Evolutionary conservation across 1,139 yeast species (phyloP), one percentile per base, ranked within the genome.

Genomic region (Saccharomyces pastorianus): DNA sequence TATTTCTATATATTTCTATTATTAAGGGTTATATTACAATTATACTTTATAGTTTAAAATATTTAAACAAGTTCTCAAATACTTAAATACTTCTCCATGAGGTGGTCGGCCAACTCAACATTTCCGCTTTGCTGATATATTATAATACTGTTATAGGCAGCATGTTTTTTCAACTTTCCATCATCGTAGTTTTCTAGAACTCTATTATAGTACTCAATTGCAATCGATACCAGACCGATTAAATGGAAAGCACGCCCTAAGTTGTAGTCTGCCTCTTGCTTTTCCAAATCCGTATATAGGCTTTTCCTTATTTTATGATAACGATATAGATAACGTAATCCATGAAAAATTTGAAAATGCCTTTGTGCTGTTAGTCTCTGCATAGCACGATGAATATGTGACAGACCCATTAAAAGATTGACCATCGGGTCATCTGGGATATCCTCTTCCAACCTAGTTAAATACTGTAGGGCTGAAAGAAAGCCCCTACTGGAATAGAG

Each of bases 311-410:
- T 69, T 26, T 81, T 81, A 51, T 78, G 76, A 62, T 93, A 93
- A 62, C 88, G 95, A 64, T 81, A 71, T 55, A 95, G 67, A 63
- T 81, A 89, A 56, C 93, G 82, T 50, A 93, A 72, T 0, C 97
- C 98, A 67, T 93, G 97, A 2, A 93, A 73, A 31, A 93, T 76
- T 65, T 91, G 97, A 55, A 86, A 76, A 64, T 91, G 97, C 56
- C 98, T 79, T 68, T 89, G 89, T 9, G 84, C 77, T 13, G 96
- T 84, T 55, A 88, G 82, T 59, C 99, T 76, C 69, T 93, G 98
- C 84, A 91, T 84, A 0, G 98, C 86, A 46, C 99, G 77, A 63
- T 91, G 96, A n/a, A 90, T 74, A 69, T 91, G 93, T 0, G 91
- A 83, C 46, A 93, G 71, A 0, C 95, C 97, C 52, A 88, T 74